phyloP scores from a whole-genome alignment of 306 rosid genomes.

The Ziziphus jujuba region DNA sequence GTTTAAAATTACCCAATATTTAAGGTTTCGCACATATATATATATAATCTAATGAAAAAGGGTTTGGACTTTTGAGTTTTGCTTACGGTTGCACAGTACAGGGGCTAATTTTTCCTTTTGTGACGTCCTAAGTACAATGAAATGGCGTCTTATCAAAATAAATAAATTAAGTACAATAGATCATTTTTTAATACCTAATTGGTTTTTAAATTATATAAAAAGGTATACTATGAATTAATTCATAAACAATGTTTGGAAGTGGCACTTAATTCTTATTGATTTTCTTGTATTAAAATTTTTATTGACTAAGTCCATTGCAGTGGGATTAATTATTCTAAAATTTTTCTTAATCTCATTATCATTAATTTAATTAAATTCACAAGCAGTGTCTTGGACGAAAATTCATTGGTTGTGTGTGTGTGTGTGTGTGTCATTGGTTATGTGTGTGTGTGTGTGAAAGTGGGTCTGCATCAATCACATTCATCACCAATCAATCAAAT shows the following conservation, averaged over 20 bases:
- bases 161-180: no score
- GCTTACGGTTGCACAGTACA: not conserved
- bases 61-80: not conserved
- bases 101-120: not conserved
- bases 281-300: not conserved
- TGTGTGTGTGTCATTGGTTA: no score
- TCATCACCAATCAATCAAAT: conserved; percentile 21
- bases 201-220: not conserved
- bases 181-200: conserved; percentile 4
- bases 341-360: conserved; percentile 6
- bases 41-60: no score
- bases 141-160: conserved; percentile 10
- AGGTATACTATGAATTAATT: no score
- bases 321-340: no score
- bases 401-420: not conserved
- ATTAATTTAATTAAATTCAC: not conserved
- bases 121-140: conserved; percentile 13
- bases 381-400: not conserved
- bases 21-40: no score
- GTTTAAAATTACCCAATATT: no score
- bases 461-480: not conserved
- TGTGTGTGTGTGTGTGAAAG: no score
- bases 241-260: no score
- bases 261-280: no score
- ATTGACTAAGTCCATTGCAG: no score